Percentiles rank a stretch among this genome's conserved stretches.
Conservation (phyloP, 139 green algal genomes). For the Trebouxia sp. region DNA sequence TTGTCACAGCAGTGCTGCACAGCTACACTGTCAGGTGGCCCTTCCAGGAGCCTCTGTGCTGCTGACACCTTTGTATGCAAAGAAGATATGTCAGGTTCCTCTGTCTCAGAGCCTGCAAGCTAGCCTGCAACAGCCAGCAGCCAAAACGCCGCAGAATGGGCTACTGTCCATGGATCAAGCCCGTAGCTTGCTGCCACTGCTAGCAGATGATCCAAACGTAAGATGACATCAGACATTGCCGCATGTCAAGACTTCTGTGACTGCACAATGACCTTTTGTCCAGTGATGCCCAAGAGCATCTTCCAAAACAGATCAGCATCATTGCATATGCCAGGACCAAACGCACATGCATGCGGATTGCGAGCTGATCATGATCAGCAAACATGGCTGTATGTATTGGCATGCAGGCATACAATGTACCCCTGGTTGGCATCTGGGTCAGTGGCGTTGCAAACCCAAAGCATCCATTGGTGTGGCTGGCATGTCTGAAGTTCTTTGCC, state of each 20-base stretch:
- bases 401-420: slow-evolving; percentile 30
- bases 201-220: slow-evolving; percentile 19
- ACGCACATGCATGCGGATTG: background rate
- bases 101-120: slow-evolving; percentile 27
- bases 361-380: background rate
- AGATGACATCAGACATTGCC: background rate
- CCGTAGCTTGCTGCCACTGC: slow-evolving; percentile 33
- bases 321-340: background rate
- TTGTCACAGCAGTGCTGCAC: background rate
- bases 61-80: slow-evolving; percentile 32
- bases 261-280: too few species aligned
- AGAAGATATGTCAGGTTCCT: slow-evolving; percentile 22
- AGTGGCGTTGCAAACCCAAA: slow-evolving; percentile 18
- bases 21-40: background rate
- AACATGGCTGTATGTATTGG: background rate
- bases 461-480: slow-evolving; percentile 34
- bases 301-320: background rate
- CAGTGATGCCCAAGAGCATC: too few species aligned
- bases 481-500: slow-evolving; percentile 35
- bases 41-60: background rate
- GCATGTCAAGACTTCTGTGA: too few species aligned
- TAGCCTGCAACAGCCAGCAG: background rate
- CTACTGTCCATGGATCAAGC: slow-evolving; percentile 42
- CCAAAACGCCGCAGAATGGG: slow-evolving; percentile 26
- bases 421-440: slow-evolving; percentile 37